phyloP scores from a whole-genome alignment of 495 filamentous ascomycete genomes.

The Hyaloscypha hepaticicola region DNA sequence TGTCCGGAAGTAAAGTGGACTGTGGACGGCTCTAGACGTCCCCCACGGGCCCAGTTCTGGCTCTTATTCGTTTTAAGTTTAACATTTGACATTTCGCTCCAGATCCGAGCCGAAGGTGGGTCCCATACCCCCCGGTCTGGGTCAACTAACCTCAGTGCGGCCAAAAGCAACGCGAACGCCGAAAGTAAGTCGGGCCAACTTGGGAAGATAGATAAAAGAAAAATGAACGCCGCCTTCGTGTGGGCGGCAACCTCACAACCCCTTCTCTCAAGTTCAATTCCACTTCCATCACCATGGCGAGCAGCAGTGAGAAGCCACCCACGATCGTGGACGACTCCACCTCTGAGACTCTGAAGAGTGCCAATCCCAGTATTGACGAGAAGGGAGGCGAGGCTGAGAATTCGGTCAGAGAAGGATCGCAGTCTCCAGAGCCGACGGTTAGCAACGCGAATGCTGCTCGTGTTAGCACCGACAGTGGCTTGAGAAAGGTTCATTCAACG shows the following conservation, averaged over 20 bases:
- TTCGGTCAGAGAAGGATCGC: conserved; percentile 17
- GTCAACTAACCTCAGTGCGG: too few relatives aligned
- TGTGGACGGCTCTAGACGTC: too few relatives aligned
- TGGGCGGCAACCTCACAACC: background rate
- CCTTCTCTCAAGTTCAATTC: background rate
- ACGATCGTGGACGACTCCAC: conserved; percentile 10
- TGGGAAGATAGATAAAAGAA: too few relatives aligned
- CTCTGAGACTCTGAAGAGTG: conserved; percentile 25
- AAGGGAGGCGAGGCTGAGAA: conserved; percentile 14
- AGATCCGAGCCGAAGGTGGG: too few relatives aligned
- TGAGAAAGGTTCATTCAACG: conserved; percentile 6
- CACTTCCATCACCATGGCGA: conserved; percentile 9
- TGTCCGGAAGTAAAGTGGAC: too few relatives aligned
- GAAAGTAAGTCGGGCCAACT: too few relatives aligned
- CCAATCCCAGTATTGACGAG: conserved; percentile 18
- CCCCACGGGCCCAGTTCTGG: too few relatives aligned
- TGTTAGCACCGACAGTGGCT: background rate
- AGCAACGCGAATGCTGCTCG: background rate
- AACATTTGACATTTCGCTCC: too few relatives aligned
- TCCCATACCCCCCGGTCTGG: too few relatives aligned
- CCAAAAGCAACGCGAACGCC: too few relatives aligned
- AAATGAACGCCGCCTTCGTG: too few relatives aligned
- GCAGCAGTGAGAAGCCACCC: conserved; percentile 1
- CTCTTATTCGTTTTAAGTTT: too few relatives aligned
- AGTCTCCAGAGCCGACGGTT: conserved; percentile 10